Evolutionary conservation across 2,329 filamentous ascomycete species (phyloP).

Genomic region (Penicillium sumatraense): DNA sequence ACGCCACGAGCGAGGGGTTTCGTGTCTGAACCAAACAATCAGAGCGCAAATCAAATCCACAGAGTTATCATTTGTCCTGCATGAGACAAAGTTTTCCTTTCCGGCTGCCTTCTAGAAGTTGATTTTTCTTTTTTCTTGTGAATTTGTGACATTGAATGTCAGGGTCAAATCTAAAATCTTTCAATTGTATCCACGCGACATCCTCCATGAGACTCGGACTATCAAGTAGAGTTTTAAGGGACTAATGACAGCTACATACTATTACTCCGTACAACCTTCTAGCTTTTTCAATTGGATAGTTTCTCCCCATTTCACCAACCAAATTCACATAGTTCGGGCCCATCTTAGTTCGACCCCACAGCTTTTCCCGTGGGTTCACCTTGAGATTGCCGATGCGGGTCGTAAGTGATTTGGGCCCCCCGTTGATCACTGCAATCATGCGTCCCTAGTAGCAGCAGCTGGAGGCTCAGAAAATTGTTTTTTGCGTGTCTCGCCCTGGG

Average conservation of each 20-base stretch:
- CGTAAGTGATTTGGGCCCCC: slow-evolving; percentile 2
- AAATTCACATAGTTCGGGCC: not conserved
- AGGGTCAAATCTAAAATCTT: not conserved
- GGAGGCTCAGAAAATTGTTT: slow-evolving; percentile 10
- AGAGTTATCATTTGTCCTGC: not conserved
- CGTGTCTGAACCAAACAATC: not conserved
- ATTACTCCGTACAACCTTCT: not conserved
- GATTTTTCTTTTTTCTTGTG: slow-evolving; percentile 8
- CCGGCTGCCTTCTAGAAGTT: not conserved
- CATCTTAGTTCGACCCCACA: not conserved
- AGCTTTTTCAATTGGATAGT: not conserved
- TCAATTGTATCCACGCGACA: not conserved
- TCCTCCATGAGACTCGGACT: not conserved
- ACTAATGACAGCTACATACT: not conserved
- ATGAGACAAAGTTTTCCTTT: not conserved
- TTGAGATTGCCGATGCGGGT: slow-evolving; percentile 5
- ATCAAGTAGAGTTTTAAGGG: not conserved
- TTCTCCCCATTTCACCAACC: not conserved
- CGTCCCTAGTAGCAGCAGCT: not conserved
- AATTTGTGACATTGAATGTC: not conserved
- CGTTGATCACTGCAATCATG: slow-evolving; percentile 5
- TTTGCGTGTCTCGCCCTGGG: not conserved
- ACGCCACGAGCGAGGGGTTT: not conserved
- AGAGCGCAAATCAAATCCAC: not conserved
- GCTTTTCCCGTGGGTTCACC: not conserved